These are phyloP conservation scores for Saccharomyces hybrid DNA, from an alignment of 1,139 yeast genomes.

Conservation along the genomic window DNA sequence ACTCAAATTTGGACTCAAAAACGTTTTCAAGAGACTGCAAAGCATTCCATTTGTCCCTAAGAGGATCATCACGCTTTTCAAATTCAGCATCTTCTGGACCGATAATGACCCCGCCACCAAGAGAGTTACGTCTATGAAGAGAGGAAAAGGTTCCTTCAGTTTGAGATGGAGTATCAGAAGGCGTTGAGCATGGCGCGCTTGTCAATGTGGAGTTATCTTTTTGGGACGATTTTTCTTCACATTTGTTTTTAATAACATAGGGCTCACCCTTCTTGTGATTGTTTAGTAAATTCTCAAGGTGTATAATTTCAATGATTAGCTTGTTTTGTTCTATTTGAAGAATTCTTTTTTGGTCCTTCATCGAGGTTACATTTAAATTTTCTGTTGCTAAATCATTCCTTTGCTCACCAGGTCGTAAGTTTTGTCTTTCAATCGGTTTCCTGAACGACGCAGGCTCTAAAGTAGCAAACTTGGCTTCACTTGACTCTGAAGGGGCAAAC, in stretches of 20 bases:
- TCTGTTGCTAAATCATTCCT: not conserved
- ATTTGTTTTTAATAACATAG: not conserved
- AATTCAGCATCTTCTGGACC: not conserved
- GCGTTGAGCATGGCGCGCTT: not conserved
- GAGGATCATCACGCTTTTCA: not conserved
- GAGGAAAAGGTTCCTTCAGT: not conserved
- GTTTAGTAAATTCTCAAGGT: not conserved
- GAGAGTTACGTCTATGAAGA: not conserved
- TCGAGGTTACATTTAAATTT: not conserved
- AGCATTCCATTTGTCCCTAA: not conserved
- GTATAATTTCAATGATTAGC: not conserved
- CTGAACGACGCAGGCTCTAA: not conserved
- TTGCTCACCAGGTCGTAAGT: not conserved
- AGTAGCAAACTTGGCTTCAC: not conserved
- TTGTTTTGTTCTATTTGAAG: not conserved
- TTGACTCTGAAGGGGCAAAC: not conserved
- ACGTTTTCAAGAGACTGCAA: not conserved
- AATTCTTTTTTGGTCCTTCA: not conserved
- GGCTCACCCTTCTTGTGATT: not conserved
- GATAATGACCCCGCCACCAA: not conserved
- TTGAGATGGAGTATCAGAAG: not conserved
- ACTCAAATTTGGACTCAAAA: not conserved
- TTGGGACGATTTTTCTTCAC: not conserved
- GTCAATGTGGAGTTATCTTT: not conserved
- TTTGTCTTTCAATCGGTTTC: not conserved